phyloP scores from a whole-genome alignment of 108 stramenopile species.

The Asterionellopsis glacialis region DNA sequence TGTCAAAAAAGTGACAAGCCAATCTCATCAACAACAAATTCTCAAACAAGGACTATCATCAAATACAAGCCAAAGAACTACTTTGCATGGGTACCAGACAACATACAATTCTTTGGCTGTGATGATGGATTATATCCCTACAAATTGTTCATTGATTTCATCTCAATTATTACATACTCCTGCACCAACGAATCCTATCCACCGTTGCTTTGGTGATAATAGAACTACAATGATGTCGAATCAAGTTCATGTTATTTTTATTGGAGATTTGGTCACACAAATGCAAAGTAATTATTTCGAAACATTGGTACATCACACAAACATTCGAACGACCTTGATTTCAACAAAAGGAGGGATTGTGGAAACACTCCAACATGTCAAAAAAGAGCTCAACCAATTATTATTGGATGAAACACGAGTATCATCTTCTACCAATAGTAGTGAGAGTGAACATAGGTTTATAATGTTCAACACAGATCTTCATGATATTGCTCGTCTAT shows the following conservation, averaged over 20 bases:
- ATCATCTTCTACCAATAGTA: not conserved
- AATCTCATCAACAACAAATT: slow-evolving; percentile 13
- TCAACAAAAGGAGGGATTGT: slow-evolving; percentile 34
- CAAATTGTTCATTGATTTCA: slow-evolving; percentile 32
- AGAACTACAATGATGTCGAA: not conserved
- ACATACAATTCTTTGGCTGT: slow-evolving; percentile 61
- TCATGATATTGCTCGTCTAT: slow-evolving; percentile 70
- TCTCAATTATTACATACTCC: not conserved
- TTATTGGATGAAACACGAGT: no score
- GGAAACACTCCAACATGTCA: slow-evolving; percentile 18
- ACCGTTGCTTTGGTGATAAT: not conserved
- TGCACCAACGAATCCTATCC: not conserved
- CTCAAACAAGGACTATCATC: no score
- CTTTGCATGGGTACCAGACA: slow-evolving; percentile 42
- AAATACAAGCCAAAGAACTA: no score
- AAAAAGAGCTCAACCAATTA: slow-evolving; percentile 7
- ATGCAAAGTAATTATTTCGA: slow-evolving; percentile 31
- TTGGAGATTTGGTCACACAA: slow-evolving; percentile 71
- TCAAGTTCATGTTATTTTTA: slow-evolving; percentile 54
- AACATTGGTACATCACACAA: slow-evolving; percentile 17
- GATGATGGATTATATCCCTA: slow-evolving; percentile 35
- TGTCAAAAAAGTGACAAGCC: slow-evolving; percentile 27
- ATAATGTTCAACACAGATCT: slow-evolving; percentile 72
- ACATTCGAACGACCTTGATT: slow-evolving; percentile 19
- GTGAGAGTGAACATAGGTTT: slow-evolving; percentile 21